phyloP scores from a whole-genome alignment of 495 filamentous ascomycete species.

The Lentithecium fluviatile region DNA sequence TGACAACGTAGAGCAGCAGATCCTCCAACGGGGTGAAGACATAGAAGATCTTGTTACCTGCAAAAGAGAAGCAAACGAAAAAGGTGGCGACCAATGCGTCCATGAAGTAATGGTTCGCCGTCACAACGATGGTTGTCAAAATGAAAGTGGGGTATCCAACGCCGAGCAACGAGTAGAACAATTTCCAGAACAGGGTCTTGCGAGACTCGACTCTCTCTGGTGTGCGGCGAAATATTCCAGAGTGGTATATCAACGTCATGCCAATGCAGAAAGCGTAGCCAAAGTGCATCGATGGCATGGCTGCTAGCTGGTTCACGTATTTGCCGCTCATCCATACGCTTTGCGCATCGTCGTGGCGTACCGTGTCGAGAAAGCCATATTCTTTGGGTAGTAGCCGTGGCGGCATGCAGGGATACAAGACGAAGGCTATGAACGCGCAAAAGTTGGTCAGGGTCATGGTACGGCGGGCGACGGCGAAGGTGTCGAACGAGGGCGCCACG shows the following conservation, averaged over 20 bases:
- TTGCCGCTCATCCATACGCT: constrained; percentile 52
- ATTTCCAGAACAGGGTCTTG: constrained; percentile 45
- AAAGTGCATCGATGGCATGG: constrained; percentile 40
- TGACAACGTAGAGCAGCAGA: constrained; percentile 53
- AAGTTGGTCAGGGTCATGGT: constrained; percentile 66
- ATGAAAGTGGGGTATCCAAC: constrained; percentile 59
- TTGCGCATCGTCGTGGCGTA: constrained; percentile 60
- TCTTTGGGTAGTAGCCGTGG: constrained; percentile 60
- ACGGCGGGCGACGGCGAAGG: constrained; percentile 58
- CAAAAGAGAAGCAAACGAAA: constrained; percentile 50
- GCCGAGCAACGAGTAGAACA: constrained; percentile 51
- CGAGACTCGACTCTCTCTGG: constrained; percentile 48
- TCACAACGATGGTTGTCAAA: constrained; percentile 61
- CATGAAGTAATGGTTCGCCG: constrained; percentile 66
- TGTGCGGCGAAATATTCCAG: constrained; percentile 51
- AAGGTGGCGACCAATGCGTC: constrained; percentile 58
- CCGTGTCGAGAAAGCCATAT: constrained; percentile 63
- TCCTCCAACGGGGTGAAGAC: constrained; percentile 60
- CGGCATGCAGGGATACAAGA: constrained; percentile 64
- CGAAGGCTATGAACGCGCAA: constrained; percentile 60
- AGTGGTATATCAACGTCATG: constrained; percentile 59
- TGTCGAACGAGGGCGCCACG: constrained; percentile 53
- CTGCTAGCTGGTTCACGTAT: constrained; percentile 38
- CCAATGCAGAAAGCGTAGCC: constrained; percentile 56
- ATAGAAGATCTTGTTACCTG: constrained; percentile 54